These are phyloP conservation scores for Arthroderma sp. DNA, from an alignment of 2,329 filamentous ascomycete species.

Conservation along the genomic window DNA sequence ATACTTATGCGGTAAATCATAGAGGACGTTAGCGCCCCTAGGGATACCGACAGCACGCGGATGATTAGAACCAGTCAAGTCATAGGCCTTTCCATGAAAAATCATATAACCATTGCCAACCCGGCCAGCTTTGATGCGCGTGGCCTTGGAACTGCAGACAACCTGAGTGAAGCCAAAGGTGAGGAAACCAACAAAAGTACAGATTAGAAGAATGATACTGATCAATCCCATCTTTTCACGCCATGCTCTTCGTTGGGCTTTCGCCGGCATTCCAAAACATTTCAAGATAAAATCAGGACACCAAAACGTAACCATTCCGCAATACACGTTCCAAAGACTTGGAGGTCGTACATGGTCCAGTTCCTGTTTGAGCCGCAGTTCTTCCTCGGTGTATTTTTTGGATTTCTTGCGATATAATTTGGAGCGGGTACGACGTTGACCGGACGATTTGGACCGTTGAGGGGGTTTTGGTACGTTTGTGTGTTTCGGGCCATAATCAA, in stretches of 20 bases:
- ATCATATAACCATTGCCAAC: slow-evolving; percentile 82
- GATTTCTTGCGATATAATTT: slow-evolving; percentile 53
- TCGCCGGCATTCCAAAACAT: slow-evolving; percentile 74
- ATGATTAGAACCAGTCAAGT: slow-evolving; percentile 64
- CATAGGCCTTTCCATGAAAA: slow-evolving; percentile 83
- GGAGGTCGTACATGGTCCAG: slow-evolving; percentile 58
- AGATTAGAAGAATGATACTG: slow-evolving; percentile 81
- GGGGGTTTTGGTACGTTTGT: background rate
- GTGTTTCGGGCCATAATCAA: slow-evolving; percentile 1
- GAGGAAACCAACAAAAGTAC: slow-evolving; percentile 79
- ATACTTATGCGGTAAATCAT: slow-evolving; percentile 67
- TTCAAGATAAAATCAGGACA: slow-evolving; percentile 69
- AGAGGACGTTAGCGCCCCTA: slow-evolving; percentile 64
- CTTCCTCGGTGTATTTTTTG: slow-evolving; percentile 42
- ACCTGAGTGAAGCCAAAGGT: slow-evolving; percentile 91
- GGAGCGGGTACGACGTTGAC: slow-evolving; percentile 32
- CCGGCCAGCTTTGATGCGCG: slow-evolving; percentile 68
- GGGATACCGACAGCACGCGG: slow-evolving; percentile 69
- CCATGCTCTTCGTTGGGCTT: slow-evolving; percentile 84
- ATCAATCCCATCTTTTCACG: slow-evolving; percentile 95
- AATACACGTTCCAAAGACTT: slow-evolving; percentile 91
- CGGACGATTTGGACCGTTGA: slow-evolving; percentile 11
- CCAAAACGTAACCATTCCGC: slow-evolving; percentile 89
- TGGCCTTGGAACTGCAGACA: slow-evolving; percentile 62
- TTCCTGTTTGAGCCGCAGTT: slow-evolving; percentile 43